These are phyloP conservation scores for Ophiocordyceps robertsii DNA, from an alignment of 2,329 filamentous ascomycete genomes.

Conservation along the genomic window DNA sequence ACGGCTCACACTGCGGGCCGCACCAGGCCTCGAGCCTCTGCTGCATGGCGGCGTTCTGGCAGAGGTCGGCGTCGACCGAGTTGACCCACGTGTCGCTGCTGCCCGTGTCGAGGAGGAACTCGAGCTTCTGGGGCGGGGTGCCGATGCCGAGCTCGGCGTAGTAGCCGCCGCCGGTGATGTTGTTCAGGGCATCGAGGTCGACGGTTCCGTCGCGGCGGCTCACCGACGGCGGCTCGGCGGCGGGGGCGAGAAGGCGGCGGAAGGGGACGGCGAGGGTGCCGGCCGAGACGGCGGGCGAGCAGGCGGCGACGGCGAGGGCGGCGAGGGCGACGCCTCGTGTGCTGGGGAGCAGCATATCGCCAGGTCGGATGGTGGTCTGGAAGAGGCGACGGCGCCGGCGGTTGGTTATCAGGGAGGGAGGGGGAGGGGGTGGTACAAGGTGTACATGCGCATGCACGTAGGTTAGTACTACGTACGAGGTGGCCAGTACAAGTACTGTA, in stretches of 20 bases:
- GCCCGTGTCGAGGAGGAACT: constrained; percentile 47
- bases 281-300: constrained; percentile 6
- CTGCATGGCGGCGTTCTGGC: constrained; percentile 27
- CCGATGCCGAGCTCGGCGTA: constrained; percentile 44
- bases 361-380: too few relatives aligned
- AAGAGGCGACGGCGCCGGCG: too few relatives aligned
- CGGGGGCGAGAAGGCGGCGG: not conserved
- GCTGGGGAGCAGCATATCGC: not conserved
- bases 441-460: too few relatives aligned
- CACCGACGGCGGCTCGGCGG: constrained; percentile 5
- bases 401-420: too few relatives aligned
- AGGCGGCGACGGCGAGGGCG: constrained; percentile 3
- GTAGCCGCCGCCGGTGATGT: constrained; percentile 40
- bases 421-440: too few relatives aligned
- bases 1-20: not conserved
- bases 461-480: too few relatives aligned
- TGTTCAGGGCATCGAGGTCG: constrained; percentile 32
- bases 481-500: too few relatives aligned
- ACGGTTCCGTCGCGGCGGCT: constrained; percentile 13
- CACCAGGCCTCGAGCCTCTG: constrained; percentile 8
- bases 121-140: constrained; percentile 40
- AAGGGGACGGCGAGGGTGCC: constrained; percentile 10
- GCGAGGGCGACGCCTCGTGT: constrained; percentile 9
- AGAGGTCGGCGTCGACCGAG: constrained; percentile 46
- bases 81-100: constrained; percentile 50